Evolutionary conservation across 345 rosid species (phyloP).

Genomic region (Citropsis articulata): DNA sequence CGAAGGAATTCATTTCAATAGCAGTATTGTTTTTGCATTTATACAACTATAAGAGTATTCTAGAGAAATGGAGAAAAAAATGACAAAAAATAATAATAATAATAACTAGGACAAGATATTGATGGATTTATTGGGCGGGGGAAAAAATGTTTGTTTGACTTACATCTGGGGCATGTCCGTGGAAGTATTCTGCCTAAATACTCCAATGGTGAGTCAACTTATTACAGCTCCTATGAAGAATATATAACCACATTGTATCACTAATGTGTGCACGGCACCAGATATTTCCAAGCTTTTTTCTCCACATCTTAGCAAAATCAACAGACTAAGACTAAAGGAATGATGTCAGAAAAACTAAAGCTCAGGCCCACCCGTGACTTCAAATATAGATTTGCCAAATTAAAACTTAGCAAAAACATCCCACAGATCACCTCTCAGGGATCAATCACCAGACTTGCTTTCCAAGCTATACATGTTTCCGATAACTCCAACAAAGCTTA

Average conservation of each 20-base stretch:
- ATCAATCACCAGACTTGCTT: slow-evolving; percentile 37
- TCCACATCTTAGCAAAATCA: not conserved
- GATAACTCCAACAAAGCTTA: slow-evolving; percentile 9
- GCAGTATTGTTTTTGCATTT: slow-evolving; percentile 1
- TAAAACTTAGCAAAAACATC: not conserved
- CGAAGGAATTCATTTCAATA: slow-evolving; percentile 3
- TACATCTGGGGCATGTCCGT: slow-evolving; percentile 4
- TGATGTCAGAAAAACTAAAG: not conserved
- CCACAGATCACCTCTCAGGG: not conserved
- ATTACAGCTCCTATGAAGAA: slow-evolving; percentile 2
- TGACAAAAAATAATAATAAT: not conserved
- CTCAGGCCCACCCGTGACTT: not conserved
- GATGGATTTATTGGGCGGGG: not conserved
- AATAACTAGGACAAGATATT: not conserved
- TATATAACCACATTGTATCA: not conserved
- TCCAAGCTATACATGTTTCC: slow-evolving; percentile 28
- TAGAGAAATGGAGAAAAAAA: not conserved
- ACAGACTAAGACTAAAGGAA: not conserved
- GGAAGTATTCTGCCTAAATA: slow-evolving; percentile 4
- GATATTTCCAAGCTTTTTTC: slow-evolving; percentile 2
- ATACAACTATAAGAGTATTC: not conserved
- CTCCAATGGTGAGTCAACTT: not conserved
- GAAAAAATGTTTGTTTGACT: not conserved
- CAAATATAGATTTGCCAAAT: not conserved
- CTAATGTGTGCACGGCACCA: not conserved